Base-by-base conservation (phyloP, 164 flowering plant genomes). In the Macadamia tetraphylla region DNA sequence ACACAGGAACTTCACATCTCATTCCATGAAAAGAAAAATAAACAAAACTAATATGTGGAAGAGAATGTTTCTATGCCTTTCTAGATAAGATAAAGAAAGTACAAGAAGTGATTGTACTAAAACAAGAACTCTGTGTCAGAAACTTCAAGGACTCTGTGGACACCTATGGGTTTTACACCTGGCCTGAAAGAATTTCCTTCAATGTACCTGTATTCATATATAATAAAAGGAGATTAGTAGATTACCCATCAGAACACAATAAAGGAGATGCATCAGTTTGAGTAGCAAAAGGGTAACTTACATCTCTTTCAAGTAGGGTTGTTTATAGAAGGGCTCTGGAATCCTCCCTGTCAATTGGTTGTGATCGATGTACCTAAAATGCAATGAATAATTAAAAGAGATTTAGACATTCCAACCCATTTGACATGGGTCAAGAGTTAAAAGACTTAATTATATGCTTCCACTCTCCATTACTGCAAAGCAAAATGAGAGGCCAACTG, bases 321-420 rank as follows among this genome's bases (percentile, higher is more conserved):
- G 98, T 67, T 88, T 92, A 64, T 95, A 95, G 78, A 91, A 85
- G 46, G 88, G 83, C 68, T 91, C 91, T 30, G 98, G 94, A 65
- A 95, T 89, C 67, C 92, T 83, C 70, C 97, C 98, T 13, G 88
- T 62, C 70, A 94, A 92, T 62, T 85, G 87, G 71, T 94, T 90
- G 82, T 94, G 97, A 79, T 94, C 99, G 83, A 94, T 74, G 75
- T 89, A 90, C 91, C 99, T 94, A 86, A 78, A 82, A 74, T 61
- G 3, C 17, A 74, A 6, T 4, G 57, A 14, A 53, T 53, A 53
- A 53, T 14, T 53, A 17, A 3, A 53, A 12, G 18, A 53, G 17
- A 14, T 14, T 53, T 6, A 53, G 57, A 53, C 17, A 53, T 1
- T 53, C 57, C 57, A 53, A 12, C 0, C 51, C 3, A 23, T 23